Percentiles rank a stretch among this genome's conserved stretches.
Conservation (phyloP, 2,329 filamentous ascomycete species). For the Byssoonygena ceratinophila region DNA sequence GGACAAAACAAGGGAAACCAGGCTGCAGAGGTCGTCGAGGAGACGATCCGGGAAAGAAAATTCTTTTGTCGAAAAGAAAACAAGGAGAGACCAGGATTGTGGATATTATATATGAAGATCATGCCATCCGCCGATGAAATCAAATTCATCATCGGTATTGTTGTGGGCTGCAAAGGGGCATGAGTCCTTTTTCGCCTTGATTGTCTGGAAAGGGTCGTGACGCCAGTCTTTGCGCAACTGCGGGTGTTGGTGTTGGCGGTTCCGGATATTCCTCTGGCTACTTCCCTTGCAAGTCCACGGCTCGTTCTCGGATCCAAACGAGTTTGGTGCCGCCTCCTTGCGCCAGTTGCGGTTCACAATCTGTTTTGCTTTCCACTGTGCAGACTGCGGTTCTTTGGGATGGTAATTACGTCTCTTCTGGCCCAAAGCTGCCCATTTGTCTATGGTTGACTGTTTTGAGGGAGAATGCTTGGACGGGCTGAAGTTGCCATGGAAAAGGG, state of each 20-base stretch:
- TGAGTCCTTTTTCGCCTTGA: conserved; percentile 25
- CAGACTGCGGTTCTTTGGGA: conserved; percentile 43
- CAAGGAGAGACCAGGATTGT: conserved; percentile 16
- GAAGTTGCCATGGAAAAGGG: background rate
- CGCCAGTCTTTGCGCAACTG: conserved; percentile 41
- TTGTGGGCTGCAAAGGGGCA: conserved; percentile 35
- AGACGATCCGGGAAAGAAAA: conserved; percentile 8
- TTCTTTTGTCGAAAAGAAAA: conserved; percentile 13
- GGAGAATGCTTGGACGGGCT: conserved; percentile 49
- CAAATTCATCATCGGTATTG: conserved; percentile 43
- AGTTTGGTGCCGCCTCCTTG: conserved; percentile 33
- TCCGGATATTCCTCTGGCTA: conserved; percentile 3
- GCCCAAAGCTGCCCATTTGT: conserved; percentile 85
- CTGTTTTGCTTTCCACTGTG: conserved; percentile 38
- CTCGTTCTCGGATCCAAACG: conserved; percentile 29
- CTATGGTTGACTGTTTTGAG: conserved; percentile 40
- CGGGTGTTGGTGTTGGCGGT: conserved; percentile 22
- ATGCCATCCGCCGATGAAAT: conserved; percentile 90
- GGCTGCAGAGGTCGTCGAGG: conserved; percentile 9
- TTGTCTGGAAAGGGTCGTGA: conserved; percentile 25
- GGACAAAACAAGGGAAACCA: conserved; percentile 11
- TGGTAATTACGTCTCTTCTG: conserved; percentile 65
- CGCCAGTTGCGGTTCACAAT: conserved; percentile 35
- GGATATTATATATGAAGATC: conserved; percentile 52
- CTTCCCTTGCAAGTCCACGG: conserved; percentile 25